Conservation (phyloP, 306 rosid species). For the Malus asiatica region DNA sequence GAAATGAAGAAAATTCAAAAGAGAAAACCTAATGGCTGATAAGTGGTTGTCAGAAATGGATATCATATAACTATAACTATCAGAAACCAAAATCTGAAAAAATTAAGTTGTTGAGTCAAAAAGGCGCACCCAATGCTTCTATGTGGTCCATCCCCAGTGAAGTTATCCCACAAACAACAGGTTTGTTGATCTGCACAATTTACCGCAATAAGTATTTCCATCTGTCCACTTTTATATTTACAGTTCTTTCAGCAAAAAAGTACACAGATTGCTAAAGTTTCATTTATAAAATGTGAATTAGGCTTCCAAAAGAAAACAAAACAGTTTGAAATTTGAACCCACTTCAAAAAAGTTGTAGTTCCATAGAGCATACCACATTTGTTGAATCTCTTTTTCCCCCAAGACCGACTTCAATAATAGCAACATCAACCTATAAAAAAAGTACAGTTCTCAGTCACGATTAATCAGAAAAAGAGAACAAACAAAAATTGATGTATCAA, state of each 20-base stretch:
- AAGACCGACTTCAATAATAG: slow-evolving; percentile 71
- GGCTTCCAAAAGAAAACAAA: neutral
- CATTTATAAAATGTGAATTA: neutral
- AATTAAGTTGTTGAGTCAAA: slow-evolving; percentile 2
- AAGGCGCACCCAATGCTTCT: slow-evolving; percentile 48
- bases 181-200: slow-evolving; percentile 50
- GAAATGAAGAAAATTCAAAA: neutral
- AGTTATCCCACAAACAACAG: slow-evolving; percentile 70
- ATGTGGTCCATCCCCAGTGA: slow-evolving; percentile 77
- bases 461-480: neutral
- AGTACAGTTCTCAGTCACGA: slow-evolving; percentile 3
- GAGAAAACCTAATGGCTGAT: slow-evolving; percentile 10
- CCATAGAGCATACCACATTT: slow-evolving; percentile 53
- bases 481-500: neutral
- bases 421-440: slow-evolving; percentile 56
- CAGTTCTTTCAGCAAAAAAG: neutral
- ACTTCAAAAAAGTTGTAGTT: slow-evolving; percentile 4
- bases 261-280: neutral
- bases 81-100: slow-evolving; percentile 14
- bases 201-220: slow-evolving; percentile 10
- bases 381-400: slow-evolving; percentile 65
- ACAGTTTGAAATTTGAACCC: neutral
- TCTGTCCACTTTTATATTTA: neutral
- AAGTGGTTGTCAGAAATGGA: neutral
- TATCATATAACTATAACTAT: neutral